Evolutionary conservation across 2,329 filamentous ascomycete species (phyloP).

Genomic region (Sclerotiophoma versabilis): DNA sequence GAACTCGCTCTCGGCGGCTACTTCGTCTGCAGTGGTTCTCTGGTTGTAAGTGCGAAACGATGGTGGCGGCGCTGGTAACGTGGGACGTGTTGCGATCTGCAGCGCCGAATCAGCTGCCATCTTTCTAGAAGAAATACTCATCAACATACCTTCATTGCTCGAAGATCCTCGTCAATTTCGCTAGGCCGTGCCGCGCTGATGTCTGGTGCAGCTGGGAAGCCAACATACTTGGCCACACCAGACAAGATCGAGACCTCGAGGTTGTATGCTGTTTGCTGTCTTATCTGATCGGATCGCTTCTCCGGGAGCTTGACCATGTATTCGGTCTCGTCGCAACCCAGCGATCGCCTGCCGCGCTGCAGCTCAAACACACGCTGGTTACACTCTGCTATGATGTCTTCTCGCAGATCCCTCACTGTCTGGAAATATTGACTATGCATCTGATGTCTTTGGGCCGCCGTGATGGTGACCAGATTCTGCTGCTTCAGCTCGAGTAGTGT

Average conservation of each 20-base stretch:
- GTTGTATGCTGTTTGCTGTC: slow-evolving; percentile 90
- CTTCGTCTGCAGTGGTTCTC: slow-evolving; percentile 57
- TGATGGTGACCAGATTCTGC: slow-evolving; percentile 72
- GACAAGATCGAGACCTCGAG: slow-evolving; percentile 91
- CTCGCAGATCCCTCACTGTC: slow-evolving; percentile 80
- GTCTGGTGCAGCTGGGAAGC: slow-evolving; percentile 92
- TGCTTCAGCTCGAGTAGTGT: slow-evolving; percentile 76
- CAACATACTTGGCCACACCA: slow-evolving; percentile 91
- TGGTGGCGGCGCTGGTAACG: slow-evolving; percentile 33
- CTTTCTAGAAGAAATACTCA: slow-evolving; percentile 19
- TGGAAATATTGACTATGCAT: slow-evolving; percentile 92
- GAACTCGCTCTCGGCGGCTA: slow-evolving; percentile 80
- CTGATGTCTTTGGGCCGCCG: slow-evolving; percentile 82
- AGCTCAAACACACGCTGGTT: slow-evolving; percentile 93
- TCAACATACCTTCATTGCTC: slow-evolving; percentile 81
- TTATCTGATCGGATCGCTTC: slow-evolving; percentile 76
- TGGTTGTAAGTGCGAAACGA: slow-evolving; percentile 46
- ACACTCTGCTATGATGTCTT: slow-evolving; percentile 78
- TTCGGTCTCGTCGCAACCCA: slow-evolving; percentile 79
- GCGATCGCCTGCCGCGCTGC: slow-evolving; percentile 83
- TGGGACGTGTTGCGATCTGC: slow-evolving; percentile 45
- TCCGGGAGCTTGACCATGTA: slow-evolving; percentile 83
- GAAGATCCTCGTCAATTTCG: slow-evolving; percentile 86
- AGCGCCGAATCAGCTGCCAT: slow-evolving; percentile 33
- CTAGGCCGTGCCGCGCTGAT: slow-evolving; percentile 74